Evolutionary conservation across 2,329 filamentous ascomycete genomes (phyloP), one percentile per base, ranked within the genome.

Genomic region (Hortaea sp.): DNA sequence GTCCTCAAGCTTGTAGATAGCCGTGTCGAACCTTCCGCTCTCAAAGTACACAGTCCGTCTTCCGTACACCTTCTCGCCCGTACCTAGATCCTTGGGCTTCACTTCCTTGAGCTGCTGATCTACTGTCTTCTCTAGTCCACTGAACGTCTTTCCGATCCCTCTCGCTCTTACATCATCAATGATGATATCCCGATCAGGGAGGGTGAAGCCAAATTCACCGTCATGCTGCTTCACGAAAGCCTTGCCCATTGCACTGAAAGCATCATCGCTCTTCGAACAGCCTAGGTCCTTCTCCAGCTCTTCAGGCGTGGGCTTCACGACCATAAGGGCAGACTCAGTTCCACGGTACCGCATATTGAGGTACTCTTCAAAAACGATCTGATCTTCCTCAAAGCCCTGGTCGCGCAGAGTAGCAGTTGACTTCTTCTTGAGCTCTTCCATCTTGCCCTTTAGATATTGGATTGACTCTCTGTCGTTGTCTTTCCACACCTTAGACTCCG

Each of bases 311-410:
- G 88, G 87, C 64, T 84, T 87, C 53, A 92, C 69, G 41, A 94
- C 79, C 88, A 95, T 95, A 38, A 95, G 74, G 1, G 88, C 86
- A 6, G 88, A 94, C 62, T 95, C 88, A 0, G 88, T 95, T 7
- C 88, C 88, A 32, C 87, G 79, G 59, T 95, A 95, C 47, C 89
- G 75, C 82, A 95, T 88, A 62, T 95, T 95, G 47, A 97, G 77
- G 59, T 95, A 95, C 61, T 94, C 85, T 62, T 95, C 88, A 58
- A 90, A 94, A 0, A 81, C 75, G 27, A 95, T 85, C 30, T 86
- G 79, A 5, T 77, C 69, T 39, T 85, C 78, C 1, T 75, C 70
- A 59, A 95, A 95, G 0, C 88, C 89, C 65, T 95, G 89, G 2
- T 84, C 82, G 20, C 72, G 71, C 4, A 95, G 69, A 0, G 79